Evolutionary conservation across 139 green algal species (phyloP).

Genomic region (Klebsormidium nitens): DNA sequence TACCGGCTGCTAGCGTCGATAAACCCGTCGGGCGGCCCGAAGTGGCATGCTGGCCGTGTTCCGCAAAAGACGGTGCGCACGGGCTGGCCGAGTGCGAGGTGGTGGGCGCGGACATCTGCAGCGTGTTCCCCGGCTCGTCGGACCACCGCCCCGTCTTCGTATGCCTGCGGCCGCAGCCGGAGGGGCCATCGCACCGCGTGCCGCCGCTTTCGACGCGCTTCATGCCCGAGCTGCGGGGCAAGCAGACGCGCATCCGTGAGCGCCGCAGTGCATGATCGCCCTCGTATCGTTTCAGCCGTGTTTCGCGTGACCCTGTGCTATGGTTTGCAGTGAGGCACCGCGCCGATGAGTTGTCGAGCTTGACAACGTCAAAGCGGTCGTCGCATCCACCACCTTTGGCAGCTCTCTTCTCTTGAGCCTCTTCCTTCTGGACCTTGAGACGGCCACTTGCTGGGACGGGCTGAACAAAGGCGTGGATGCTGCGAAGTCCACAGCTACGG

Average conservation of each 20-base stretch:
- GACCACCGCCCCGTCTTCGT: constrained; percentile 68
- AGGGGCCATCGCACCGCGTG: neutral
- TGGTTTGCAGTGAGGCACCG: no score
- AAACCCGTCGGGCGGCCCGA: no score
- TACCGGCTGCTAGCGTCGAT: no score
- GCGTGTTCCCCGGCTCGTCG: constrained; percentile 34
- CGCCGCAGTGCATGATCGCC: neutral
- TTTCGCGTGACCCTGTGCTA: no score
- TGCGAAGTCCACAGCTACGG: no score
- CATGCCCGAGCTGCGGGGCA: constrained; percentile 24
- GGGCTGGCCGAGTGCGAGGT: neutral
- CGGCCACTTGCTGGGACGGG: no score
- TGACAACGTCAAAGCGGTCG: no score
- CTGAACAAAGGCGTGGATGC: no score
- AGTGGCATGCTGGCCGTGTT: neutral
- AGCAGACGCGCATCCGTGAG: constrained; percentile 10
- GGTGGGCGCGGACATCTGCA: constrained; percentile 15
- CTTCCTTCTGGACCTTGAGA: no score
- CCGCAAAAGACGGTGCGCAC: neutral
- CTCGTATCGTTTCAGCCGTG: neutral
- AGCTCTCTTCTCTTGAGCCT: no score
- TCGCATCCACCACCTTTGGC: no score
- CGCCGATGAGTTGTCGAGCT: no score
- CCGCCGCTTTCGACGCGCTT: constrained; percentile 18
- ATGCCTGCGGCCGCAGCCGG: constrained; percentile 18